These are phyloP conservation scores for Neurospora tetrasperma DNA, from an alignment of 495 filamentous ascomycete species.

Conservation along the genomic window DNA sequence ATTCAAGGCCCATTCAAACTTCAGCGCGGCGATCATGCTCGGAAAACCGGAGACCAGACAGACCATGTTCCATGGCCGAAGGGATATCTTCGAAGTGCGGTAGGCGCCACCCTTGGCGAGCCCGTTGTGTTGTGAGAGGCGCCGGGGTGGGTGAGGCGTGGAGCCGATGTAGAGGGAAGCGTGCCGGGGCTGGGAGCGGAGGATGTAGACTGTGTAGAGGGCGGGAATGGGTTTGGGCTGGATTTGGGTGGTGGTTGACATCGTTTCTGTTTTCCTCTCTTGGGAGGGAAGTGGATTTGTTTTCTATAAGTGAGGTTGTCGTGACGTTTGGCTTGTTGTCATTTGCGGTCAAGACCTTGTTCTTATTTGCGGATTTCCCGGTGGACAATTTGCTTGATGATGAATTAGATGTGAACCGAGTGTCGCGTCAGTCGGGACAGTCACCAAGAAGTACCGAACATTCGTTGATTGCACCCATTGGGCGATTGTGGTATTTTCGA, in stretches of 20 bases:
- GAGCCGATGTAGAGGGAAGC: constrained; percentile 75
- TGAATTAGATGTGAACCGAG: background rate
- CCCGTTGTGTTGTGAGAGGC: constrained; percentile 87
- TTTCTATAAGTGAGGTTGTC: background rate
- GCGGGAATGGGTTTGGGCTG: constrained; percentile 42
- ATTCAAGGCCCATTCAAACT: constrained; percentile 98
- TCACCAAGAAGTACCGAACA: background rate
- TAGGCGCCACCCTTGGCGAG: constrained; percentile 64
- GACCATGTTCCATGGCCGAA: constrained; percentile 90
- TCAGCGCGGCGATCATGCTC: constrained; percentile 72
- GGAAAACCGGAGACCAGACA: constrained; percentile 83
- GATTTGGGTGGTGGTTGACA: background rate
- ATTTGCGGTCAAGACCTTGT: background rate
- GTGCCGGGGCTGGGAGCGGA: constrained; percentile 64
- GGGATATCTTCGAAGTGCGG: constrained; percentile 51
- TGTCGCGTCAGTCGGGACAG: background rate
- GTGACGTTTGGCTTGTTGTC: background rate
- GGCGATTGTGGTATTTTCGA: background rate
- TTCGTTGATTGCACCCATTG: background rate
- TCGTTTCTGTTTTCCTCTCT: background rate
- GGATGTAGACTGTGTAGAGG: constrained; percentile 62
- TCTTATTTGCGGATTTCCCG: background rate
- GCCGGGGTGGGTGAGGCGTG: constrained; percentile 74
- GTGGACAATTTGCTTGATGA: background rate
- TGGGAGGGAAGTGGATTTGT: background rate